These are phyloP conservation scores for Sporothrix sp. DNA, from an alignment of 2,329 filamentous ascomycete genomes.

Conservation along the genomic window DNA sequence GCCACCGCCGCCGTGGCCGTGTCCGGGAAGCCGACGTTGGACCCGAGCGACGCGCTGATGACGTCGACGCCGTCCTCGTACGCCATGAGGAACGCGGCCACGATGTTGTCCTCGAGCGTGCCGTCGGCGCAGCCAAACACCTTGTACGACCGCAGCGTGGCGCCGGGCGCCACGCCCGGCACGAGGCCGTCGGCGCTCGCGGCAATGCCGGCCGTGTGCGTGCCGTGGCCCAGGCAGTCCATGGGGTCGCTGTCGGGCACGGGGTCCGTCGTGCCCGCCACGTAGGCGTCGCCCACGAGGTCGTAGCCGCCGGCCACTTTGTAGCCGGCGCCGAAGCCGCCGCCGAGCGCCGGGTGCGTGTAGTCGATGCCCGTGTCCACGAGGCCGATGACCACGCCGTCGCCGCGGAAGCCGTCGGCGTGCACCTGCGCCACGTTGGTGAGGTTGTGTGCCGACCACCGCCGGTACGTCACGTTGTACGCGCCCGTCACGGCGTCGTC, in stretches of 20 bases:
- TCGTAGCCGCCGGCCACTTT: conserved; percentile 15
- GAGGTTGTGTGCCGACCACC: conserved; percentile 4
- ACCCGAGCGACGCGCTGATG: conserved; percentile 25
- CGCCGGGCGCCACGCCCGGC: conserved; percentile 21
- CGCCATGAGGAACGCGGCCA: conserved; percentile 28
- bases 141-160: conserved; percentile 20
- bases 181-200: background rate
- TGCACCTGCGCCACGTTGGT: conserved; percentile 12
- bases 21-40: conserved; percentile 28
- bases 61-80: conserved; percentile 31
- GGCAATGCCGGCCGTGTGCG: conserved; percentile 1
- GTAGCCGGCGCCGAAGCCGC: conserved; percentile 15
- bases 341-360: conserved; percentile 13
- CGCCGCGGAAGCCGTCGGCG: conserved; percentile 9
- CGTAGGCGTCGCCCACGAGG: conserved; percentile 10
- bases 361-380: conserved; percentile 14
- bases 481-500: background rate
- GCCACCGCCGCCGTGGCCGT: conserved; percentile 31
- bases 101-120: conserved; percentile 24
- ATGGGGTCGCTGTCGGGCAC: background rate
- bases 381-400: conserved; percentile 10
- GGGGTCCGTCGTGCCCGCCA: background rate
- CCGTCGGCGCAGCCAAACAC: conserved; percentile 18
- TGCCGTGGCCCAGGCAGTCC: conserved; percentile 5
- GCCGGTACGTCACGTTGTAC: background rate